Evolutionary conservation across 441 rosid genomes (phyloP), one percentile per base, ranked within the genome.

Genomic region (Aquilaria agallochum): DNA sequence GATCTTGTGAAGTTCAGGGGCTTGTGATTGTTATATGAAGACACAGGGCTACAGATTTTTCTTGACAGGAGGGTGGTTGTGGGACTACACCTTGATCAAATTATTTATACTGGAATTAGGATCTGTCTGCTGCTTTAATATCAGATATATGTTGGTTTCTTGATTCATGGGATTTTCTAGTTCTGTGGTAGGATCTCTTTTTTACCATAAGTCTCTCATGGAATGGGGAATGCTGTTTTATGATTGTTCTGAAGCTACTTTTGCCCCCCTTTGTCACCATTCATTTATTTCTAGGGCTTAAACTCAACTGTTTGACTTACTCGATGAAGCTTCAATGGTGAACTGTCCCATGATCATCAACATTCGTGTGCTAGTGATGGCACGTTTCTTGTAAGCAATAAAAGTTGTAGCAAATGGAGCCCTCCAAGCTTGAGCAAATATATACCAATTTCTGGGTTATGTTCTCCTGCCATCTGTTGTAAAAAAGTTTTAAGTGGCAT

Each of bases 301-400:
- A 55, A 49, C 6, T 12, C 50, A 30, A 33, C 63, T 67, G 53
- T 62, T 68, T 68, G 56, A 70, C 56, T 53, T 68, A 64, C 62
- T 58, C 30, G n/a, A 46, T 44, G 63, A 58, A 58, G 55, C 70
- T 68, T 65, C 44, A 60, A 40, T 61, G n/a, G 42, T 67, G 52
- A 65, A 56, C 48, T 51, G 15, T 54, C 54, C 31, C 52, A 54
- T 6, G 62, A 50, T 55, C 65, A 33, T 53, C 44, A 45, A 47
- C 3, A 27, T 40, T 52, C 31, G 20, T 30, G 54, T 70, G 54
- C 11, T 30, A 34, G 34, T 53, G 53, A 57, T 62, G 55, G 52
- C 15, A 31, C 30, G 9, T 59, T 55, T 63, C 30, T 59, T 58
- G 68, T 63, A 62, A 63, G 65, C 50, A 20, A 62, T 15, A 45